Conservation (phyloP, 1,284 basidiomycete genomes). For the Athelia sp. region DNA sequence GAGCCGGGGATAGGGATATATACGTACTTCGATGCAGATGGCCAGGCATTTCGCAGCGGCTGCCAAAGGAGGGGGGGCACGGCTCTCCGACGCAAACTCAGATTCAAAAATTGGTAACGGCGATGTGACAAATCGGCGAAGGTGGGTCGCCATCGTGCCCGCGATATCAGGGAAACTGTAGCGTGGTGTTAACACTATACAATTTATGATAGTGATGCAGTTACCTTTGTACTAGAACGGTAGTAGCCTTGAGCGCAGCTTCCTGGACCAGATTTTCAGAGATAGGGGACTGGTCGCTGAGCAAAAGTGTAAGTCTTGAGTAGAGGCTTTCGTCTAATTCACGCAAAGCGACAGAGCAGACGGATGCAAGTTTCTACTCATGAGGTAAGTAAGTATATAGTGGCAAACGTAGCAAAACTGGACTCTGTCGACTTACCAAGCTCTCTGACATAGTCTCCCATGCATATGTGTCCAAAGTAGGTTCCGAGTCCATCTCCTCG, state of each 20-base stretch:
- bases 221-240: constrained; percentile 79
- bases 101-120: constrained; percentile 87
- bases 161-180: constrained; percentile 79
- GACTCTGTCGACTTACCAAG: constrained; percentile 40
- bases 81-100: constrained; percentile 70
- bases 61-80: constrained; percentile 70
- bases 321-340: constrained; percentile 71
- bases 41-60: constrained; percentile 89
- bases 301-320: constrained; percentile 65
- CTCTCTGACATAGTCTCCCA: constrained; percentile 87
- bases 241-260: constrained; percentile 78
- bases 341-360: constrained; percentile 74
- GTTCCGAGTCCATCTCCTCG: constrained; percentile 74
- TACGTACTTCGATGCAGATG: constrained; percentile 80
- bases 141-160: constrained; percentile 69
- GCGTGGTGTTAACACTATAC: neutral
- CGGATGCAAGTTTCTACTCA: constrained; percentile 78
- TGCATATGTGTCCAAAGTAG: constrained; percentile 76
- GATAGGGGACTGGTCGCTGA: constrained; percentile 80
- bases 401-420: neutral
- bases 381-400: neutral
- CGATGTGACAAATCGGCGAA: constrained; percentile 86
- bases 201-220: constrained; percentile 12
- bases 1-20: constrained; percentile 2
- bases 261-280: constrained; percentile 81